Percentiles rank a stretch among this genome's conserved stretches.
These are phyloP conservation scores for Phanerochaete carnosa DNA, from an alignment of 768 basidiomycete genomes.

Conservation along the genomic window DNA sequence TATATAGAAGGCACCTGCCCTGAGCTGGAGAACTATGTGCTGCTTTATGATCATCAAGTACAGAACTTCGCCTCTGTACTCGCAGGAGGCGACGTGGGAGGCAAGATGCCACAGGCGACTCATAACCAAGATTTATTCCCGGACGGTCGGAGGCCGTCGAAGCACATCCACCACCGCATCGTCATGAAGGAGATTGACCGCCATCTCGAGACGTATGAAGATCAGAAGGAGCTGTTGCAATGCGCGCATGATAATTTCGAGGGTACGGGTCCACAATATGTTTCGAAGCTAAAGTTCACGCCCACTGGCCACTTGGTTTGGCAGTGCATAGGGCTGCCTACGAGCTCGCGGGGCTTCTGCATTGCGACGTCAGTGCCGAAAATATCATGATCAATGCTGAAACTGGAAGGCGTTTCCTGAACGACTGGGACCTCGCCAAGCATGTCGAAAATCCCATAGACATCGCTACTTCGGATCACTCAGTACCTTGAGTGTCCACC, in stretches of 20 bases:
- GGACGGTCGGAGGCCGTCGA: background rate
- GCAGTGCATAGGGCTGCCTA: background rate
- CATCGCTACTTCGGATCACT: background rate
- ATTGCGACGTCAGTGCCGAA: background rate
- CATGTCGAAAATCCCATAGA: too few relatives aligned
- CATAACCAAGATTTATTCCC: background rate
- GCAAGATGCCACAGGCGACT: background rate
- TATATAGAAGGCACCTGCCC: background rate
- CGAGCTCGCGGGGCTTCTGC: background rate
- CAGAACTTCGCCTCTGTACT: background rate
- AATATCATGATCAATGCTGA: background rate
- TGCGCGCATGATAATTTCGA: background rate
- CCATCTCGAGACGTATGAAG: background rate
- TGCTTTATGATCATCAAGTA: background rate
- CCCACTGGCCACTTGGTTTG: too few relatives aligned
- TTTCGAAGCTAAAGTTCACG: conserved; percentile 12
- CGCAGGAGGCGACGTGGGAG: background rate
- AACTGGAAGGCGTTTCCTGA: background rate
- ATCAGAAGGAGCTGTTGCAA: background rate
- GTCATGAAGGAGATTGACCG: background rate
- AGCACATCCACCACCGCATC: background rate
- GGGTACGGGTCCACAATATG: background rate
- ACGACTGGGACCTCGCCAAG: background rate
- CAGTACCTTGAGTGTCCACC: background rate
- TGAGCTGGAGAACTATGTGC: background rate